Conservation (phyloP, 2,329 filamentous ascomycete species). For the Tympanopsis confertula region DNA sequence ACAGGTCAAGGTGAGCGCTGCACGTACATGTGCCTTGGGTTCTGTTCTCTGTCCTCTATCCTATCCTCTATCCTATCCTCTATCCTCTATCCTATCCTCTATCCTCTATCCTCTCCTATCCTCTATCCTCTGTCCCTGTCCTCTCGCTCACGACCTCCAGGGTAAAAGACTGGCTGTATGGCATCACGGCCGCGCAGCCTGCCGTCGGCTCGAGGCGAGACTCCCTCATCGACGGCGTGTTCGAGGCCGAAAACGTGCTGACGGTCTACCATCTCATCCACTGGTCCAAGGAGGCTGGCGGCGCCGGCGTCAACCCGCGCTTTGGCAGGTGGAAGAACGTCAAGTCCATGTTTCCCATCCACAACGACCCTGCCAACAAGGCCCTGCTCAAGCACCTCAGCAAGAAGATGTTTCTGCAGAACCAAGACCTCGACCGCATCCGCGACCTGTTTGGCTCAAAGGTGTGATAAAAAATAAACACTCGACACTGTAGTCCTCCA, state of each 20-base stretch:
- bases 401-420: neutral
- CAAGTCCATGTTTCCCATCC: neutral
- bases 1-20: neutral
- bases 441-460: neutral
- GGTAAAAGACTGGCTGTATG: neutral
- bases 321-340: constrained; percentile 1
- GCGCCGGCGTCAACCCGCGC: neutral
- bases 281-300: neutral
- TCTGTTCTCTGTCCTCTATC: no score
- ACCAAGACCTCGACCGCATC: neutral
- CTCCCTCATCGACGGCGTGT: neutral
- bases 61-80: no score
- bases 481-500: neutral
- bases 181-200: constrained; percentile 24
- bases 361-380: neutral
- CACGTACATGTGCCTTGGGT: neutral
- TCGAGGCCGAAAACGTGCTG: neutral
- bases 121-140: no score
- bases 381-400: neutral
- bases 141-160: neutral
- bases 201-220: neutral
- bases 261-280: neutral
- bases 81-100: no score
- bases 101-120: no score
- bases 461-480: neutral